Base-by-base conservation (phyloP, 225 moss, liverwort and hornwort species). In the Thuidium tamariscinum region DNA sequence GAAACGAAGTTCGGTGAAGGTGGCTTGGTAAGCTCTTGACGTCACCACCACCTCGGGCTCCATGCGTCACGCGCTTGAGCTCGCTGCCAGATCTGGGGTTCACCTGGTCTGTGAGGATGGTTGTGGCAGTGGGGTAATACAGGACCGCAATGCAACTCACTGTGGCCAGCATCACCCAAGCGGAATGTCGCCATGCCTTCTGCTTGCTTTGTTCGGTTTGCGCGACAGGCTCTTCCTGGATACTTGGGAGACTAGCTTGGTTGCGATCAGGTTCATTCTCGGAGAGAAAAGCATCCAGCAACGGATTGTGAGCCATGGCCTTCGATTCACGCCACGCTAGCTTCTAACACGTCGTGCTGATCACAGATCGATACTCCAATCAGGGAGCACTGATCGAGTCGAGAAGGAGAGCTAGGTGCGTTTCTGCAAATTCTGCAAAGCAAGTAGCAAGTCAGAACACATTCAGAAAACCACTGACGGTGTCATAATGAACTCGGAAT, bases 1-100 rank as follows among this genome's bases (percentile, higher is more conserved):
- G 93, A 52, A 92, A 93, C 69, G 93, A 89, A 2, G 91, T 93
- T 34, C 92, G 91, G 86, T 93, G 91, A 51, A 77, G 86, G 34
- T 65, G 70, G 89, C 82, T 67, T 2, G 73, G 86, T 51, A 88
- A 20, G 22, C 74, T 44, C 17, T 86, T 41, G 49, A 30, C 46
- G 16, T 20, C 86, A 52, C 26, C 54, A 26, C 59, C 78, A 56
- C 86, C 60, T 66, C 66, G 44, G 25, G 60, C 82, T 41, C 57
- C 61, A 59, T 93, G 92, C 32, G 92, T 93, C 27, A 85, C 88
- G 17, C 91, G 92, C 86, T 79, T 84, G 11, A 89, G 79, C 57
- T 86, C 89, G 11, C 44, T 13, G 42, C 48, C 27, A 36, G 52
- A 37, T 36, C 49, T 15, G 25, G n/a, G 21, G 29, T 64, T 51